Evolutionary conservation across 169 alveolate genomes (phyloP).

Genomic region (Plasmodium gonderi): DNA sequence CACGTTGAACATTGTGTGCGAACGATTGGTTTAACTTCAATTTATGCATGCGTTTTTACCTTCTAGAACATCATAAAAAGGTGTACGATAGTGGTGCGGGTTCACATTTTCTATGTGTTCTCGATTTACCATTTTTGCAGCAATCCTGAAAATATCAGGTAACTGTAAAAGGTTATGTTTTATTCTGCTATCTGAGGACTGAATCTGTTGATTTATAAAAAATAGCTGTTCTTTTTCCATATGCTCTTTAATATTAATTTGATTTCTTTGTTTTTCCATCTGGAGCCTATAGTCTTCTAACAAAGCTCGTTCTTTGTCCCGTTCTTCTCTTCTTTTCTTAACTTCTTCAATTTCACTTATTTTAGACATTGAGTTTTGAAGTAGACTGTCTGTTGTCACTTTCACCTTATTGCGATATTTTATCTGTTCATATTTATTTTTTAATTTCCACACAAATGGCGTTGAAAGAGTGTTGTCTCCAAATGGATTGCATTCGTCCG

Average conservation of each 20-base stretch:
- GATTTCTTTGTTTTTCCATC: constrained; percentile 74
- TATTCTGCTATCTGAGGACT: constrained; percentile 29
- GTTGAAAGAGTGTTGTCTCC: constrained; percentile 84
- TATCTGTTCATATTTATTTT: constrained; percentile 66
- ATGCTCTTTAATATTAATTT: constrained; percentile 80
- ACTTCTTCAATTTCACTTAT: constrained; percentile 80
- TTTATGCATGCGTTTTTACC: constrained; percentile 9
- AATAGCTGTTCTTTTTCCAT: constrained; percentile 76
- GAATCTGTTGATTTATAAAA: constrained; percentile 77
- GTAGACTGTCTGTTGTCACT: constrained; percentile 69
- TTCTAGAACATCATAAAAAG: constrained; percentile 25
- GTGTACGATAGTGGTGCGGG: not conserved
- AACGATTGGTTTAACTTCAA: not conserved
- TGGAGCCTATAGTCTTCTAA: constrained; percentile 71
- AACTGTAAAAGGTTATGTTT: constrained; percentile 13
- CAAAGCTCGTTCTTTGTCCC: constrained; percentile 75
- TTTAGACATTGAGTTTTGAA: constrained; percentile 35
- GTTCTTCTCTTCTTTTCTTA: constrained; percentile 76
- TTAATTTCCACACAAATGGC: constrained; percentile 84
- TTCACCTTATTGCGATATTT: constrained; percentile 32
- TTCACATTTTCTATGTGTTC: not conserved
- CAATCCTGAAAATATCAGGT: constrained; percentile 12
- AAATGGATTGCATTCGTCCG: constrained; percentile 88
- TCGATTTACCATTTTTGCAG: not conserved
- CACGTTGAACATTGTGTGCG: too few relatives aligned